phyloP scores from a whole-genome alignment of 2,329 filamentous ascomycete genomes.

The Acarospora socialis region DNA sequence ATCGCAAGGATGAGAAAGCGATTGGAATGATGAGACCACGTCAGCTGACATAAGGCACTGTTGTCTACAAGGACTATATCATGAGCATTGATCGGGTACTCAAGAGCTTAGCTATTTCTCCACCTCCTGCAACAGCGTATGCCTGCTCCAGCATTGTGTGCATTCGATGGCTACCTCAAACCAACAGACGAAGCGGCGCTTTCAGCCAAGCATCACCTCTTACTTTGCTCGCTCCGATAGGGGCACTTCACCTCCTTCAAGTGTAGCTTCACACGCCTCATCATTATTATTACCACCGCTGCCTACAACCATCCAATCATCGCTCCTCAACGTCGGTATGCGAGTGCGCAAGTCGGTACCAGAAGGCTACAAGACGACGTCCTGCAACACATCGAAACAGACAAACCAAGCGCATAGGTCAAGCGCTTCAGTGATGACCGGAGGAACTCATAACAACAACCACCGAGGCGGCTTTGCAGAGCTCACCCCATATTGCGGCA shows the following conservation, averaged over 20 bases:
- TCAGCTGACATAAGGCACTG: too few relatives aligned
- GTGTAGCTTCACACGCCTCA: background rate
- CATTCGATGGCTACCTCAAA: background rate
- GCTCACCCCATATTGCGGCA: constrained; percentile 12
- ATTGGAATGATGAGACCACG: too few relatives aligned
- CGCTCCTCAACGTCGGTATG: constrained; percentile 87
- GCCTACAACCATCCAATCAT: constrained; percentile 56
- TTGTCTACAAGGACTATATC: too few relatives aligned
- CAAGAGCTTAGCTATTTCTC: too few relatives aligned
- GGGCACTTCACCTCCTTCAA: background rate
- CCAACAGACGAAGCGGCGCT: constrained; percentile 5
- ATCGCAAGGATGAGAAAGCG: too few relatives aligned
- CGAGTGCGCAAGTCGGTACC: constrained; percentile 83
- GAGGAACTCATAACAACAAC: background rate
- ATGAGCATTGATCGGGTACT: too few relatives aligned
- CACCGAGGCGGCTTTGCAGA: constrained; percentile 1
- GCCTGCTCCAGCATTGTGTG: background rate
- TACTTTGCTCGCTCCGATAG: constrained; percentile 2
- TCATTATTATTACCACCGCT: constrained; percentile 34
- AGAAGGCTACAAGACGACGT: constrained; percentile 76
- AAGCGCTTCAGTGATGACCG: constrained; percentile 2
- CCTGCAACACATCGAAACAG: constrained; percentile 20
- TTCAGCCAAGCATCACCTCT: constrained; percentile 8
- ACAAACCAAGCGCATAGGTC: constrained; percentile 9
- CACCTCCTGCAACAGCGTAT: too few relatives aligned